Evolutionary conservation across 2,329 filamentous ascomycete species (phyloP).

Genomic region (Colletotrichum sidae): DNA sequence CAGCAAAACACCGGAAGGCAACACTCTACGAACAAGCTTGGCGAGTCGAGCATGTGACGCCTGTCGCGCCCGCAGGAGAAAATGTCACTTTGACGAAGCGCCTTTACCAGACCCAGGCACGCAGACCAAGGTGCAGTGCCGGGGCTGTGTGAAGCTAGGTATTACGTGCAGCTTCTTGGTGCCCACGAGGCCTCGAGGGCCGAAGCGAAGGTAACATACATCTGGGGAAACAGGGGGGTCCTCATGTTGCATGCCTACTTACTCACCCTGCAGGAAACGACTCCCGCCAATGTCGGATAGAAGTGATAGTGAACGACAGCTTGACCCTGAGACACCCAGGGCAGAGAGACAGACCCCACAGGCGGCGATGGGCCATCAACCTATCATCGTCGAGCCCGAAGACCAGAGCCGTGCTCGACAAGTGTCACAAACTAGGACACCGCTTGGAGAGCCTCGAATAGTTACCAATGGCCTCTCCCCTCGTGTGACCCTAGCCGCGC

Average conservation of each 20-base stretch:
- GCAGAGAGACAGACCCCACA: background rate
- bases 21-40: conserved; percentile 19
- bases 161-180: conserved; percentile 41
- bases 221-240: conserved; percentile 6
- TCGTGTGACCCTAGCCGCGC: background rate
- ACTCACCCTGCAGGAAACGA: conserved; percentile 25
- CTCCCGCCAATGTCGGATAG: conserved; percentile 27
- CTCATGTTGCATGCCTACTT: background rate
- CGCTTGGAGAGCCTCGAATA: background rate
- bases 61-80: conserved; percentile 41
- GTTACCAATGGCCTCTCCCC: conserved; percentile 10
- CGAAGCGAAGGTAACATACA: conserved; percentile 39
- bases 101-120: background rate
- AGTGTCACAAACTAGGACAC: conserved; percentile 7
- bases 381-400: conserved; percentile 12
- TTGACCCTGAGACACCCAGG: background rate
- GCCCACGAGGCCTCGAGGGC: conserved; percentile 41
- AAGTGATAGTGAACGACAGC: conserved; percentile 9
- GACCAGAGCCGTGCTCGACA: background rate
- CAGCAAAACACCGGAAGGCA: conserved; percentile 20
- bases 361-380: conserved; percentile 5
- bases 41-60: conserved; percentile 42
- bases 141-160: conserved; percentile 39
- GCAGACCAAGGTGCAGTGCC: conserved; percentile 29
- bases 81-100: conserved; percentile 38